Evolutionary conservation across 2,329 filamentous ascomycete genomes (phyloP), one percentile per base, ranked within the genome.

Genomic region (Alternaria metachromatica): DNA sequence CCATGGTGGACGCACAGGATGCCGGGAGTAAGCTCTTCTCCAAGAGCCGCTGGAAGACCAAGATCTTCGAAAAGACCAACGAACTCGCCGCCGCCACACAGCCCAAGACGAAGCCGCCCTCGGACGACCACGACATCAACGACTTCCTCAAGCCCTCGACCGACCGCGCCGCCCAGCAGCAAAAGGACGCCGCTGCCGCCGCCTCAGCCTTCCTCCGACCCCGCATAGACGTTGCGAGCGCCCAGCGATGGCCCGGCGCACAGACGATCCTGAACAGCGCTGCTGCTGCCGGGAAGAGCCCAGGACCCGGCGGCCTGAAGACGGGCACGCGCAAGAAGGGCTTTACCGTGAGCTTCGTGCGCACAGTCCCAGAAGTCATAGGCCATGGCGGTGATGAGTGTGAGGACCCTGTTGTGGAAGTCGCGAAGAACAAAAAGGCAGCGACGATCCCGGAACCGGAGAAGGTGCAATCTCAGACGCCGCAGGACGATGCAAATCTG

Each of bases 301-400:
- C 76, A 6, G 73, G 70, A 46, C 68, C 82, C 18, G 78, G 73
- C 58, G 80, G 82, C 67, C 65, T 79, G 72, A 69, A 78, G 67
- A 76, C 70, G 44, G 70, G 71, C 79, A 79, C 78, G 37, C 73
- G 82, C 71, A 83, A 86, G 75, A 92, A 92, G 79, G 91, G 91
- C 10, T 83, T 96, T 65, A 83, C 83, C 5, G 94, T 97, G 37
- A 88, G 85, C 60, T 97, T 97, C 73, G 87, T 86, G 56, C 88
- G 92, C 70, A 86, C 86, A 10, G 84, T 86, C 58, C 94, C 94
- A 7, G 91, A 93, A 50, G 81, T 97, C 65, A 97, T 98, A 74
- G 95, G 95, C 50, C 90, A 95, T 79, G 95, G 95, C 62, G 95
- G 95, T 33, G 95, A 97, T 74, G 94, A 97, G 78, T 90, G 91